phyloP scores from a whole-genome alignment of 2,329 filamentous ascomycete genomes.

The Pseudocercospora pini-densiflorae region DNA sequence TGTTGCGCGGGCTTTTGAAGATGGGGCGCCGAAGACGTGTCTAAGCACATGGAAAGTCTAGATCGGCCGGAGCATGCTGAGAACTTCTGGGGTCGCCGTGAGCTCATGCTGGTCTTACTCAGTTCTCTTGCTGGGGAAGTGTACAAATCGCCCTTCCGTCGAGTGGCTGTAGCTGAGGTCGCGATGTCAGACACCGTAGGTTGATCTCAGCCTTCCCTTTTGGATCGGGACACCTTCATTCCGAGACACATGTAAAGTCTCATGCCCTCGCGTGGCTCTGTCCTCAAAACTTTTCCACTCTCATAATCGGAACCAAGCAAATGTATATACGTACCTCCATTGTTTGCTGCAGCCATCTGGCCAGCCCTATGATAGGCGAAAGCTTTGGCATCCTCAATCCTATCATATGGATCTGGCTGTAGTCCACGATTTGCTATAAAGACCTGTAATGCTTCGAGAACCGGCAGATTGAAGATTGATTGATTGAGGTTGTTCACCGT shows the following conservation, averaged over 20 bases:
- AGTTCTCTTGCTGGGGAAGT: too few relatives aligned
- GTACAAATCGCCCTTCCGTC: too few relatives aligned
- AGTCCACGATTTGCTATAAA: constrained; percentile 11
- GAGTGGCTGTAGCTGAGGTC: too few relatives aligned
- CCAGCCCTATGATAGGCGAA: constrained; percentile 5
- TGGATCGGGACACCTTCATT: not conserved
- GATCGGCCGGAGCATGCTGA: too few relatives aligned
- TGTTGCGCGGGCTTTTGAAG: not conserved
- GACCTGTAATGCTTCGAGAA: constrained; percentile 12
- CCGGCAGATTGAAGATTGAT: not conserved
- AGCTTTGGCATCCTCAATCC: constrained; percentile 6
- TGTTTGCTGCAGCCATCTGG: not conserved
- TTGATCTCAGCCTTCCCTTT: not conserved
- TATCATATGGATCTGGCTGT: constrained; percentile 4
- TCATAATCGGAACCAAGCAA: not conserved
- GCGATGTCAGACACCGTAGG: too few relatives aligned
- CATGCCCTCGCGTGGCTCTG: not conserved
- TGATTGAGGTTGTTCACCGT: not conserved
- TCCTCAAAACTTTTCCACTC: not conserved
- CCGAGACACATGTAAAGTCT: not conserved
- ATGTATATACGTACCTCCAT: not conserved
- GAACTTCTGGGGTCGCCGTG: not conserved
- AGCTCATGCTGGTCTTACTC: not conserved
- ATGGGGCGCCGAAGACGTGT: not conserved
- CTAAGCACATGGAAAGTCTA: not conserved